phyloP scores from a whole-genome alignment of 2,329 filamentous ascomycete species.

The Berkeleyomyces rouxiae region DNA sequence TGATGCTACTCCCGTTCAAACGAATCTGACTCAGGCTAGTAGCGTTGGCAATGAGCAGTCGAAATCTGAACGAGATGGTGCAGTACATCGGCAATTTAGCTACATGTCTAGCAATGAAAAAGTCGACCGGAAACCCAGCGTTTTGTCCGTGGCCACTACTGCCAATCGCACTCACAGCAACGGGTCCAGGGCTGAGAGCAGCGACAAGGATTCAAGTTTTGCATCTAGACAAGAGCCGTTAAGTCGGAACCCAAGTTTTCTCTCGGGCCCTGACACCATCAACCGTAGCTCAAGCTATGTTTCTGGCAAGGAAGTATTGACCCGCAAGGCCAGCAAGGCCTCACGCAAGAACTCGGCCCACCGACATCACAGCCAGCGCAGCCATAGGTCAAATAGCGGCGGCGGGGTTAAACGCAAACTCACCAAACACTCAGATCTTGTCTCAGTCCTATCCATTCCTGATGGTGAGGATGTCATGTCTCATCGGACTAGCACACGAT shows the following conservation, averaged over 20 bases:
- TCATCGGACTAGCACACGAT: slow-evolving; percentile 32
- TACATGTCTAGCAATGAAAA: slow-evolving; percentile 4
- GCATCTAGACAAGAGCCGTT: not conserved
- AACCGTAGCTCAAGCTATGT: slow-evolving; percentile 7
- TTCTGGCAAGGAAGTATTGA: not conserved
- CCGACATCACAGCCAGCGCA: slow-evolving; percentile 6
- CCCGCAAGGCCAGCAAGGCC: not conserved
- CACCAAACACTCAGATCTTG: slow-evolving; percentile 83
- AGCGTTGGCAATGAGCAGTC: slow-evolving; percentile 33
- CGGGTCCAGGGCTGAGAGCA: not conserved
- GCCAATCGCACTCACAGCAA: slow-evolving; percentile 4
- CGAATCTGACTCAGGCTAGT: slow-evolving; percentile 37
- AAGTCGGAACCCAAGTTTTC: slow-evolving; percentile 5
- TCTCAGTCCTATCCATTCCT: slow-evolving; percentile 74
- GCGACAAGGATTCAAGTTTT: slow-evolving; percentile 1
- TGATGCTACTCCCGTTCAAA: slow-evolving; percentile 22
- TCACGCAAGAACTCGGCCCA: not conserved
- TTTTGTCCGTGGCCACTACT: not conserved
- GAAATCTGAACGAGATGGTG: slow-evolving; percentile 1
- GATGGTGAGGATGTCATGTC: slow-evolving; percentile 38
- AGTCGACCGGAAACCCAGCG: slow-evolving; percentile 4
- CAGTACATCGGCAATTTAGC: slow-evolving; percentile 6
- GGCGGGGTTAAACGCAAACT: slow-evolving; percentile 51
- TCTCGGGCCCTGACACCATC: slow-evolving; percentile 5
- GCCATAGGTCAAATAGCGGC: slow-evolving; percentile 6